Percentiles rank a stretch among this genome's conserved stretches.
Evolutionary conservation across 139 green algal species (phyloP).

Genomic region (Chlamydomonas sp.): DNA sequence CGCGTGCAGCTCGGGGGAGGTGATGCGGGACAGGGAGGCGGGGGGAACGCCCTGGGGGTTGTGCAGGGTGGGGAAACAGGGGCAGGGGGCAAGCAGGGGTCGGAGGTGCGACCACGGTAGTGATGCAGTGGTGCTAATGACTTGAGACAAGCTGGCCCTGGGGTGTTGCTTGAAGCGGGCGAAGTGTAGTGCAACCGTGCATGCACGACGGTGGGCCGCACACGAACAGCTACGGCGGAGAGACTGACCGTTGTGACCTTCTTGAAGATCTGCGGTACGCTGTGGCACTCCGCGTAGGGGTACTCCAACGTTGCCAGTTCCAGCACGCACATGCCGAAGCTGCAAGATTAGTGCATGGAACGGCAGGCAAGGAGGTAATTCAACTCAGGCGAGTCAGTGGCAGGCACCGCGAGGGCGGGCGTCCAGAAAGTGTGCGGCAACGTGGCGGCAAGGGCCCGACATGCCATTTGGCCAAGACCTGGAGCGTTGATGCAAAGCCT

Average conservation of each 20-base stretch:
- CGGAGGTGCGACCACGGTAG: no score
- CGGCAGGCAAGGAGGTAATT: background rate
- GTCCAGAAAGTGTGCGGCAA: background rate
- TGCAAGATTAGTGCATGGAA: background rate
- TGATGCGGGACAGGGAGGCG: slow-evolving; percentile 77
- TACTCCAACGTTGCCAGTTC: slow-evolving; percentile 97
- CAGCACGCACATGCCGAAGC: slow-evolving; percentile 97
- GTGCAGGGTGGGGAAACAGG: no score
- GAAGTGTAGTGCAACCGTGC: background rate
- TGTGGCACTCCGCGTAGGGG: slow-evolving; percentile 93
- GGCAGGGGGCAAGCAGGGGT: background rate
- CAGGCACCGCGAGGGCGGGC: background rate
- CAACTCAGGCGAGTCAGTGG: background rate
- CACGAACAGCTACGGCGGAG: background rate
- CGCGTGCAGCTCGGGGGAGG: slow-evolving; percentile 67
- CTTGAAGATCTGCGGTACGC: slow-evolving; percentile 57
- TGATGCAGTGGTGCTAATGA: background rate
- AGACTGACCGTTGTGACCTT: slow-evolving; percentile 50
- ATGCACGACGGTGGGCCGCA: background rate
- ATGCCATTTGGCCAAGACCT: background rate
- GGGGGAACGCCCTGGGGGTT: slow-evolving; percentile 77
- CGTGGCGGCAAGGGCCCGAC: no score
- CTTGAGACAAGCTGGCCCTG: background rate
- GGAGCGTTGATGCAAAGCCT: background rate
- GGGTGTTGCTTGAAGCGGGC: background rate